Percentiles rank a stretch among this genome's conserved stretches.
Conservation (phyloP, 805 yeast genomes). For the Metschnikowia bowlesiae region DNA sequence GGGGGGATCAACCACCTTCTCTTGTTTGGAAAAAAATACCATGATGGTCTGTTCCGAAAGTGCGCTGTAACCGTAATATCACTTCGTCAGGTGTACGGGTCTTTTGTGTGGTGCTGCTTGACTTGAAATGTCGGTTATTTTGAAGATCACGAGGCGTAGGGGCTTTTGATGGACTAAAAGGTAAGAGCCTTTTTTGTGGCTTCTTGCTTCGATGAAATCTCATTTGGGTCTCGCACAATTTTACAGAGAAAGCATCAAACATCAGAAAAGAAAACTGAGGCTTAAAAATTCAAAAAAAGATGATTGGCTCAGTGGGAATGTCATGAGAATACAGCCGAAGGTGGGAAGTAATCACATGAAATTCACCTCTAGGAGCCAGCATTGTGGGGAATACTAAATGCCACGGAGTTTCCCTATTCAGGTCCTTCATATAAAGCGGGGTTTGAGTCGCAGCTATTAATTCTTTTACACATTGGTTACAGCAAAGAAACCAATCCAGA, state of each 20-base stretch:
- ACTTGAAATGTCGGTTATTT: too few relatives aligned
- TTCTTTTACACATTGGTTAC: not conserved
- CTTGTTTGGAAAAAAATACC: slow-evolving; percentile 48
- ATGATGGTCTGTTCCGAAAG: slow-evolving; percentile 21
- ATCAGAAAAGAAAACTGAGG: not conserved
- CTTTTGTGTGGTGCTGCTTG: not conserved
- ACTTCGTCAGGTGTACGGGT: slow-evolving; percentile 5
- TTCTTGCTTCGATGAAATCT: too few relatives aligned
- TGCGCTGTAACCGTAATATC: not conserved
- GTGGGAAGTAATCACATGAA: not conserved
- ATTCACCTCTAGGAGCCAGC: too few relatives aligned
- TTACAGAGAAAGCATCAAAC: too few relatives aligned
- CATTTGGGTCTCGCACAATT: too few relatives aligned
- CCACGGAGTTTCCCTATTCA: not conserved
- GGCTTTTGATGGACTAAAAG: too few relatives aligned
- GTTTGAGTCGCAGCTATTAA: not conserved
- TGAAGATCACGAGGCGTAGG: too few relatives aligned
- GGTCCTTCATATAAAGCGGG: not conserved
- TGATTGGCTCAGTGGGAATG: too few relatives aligned
- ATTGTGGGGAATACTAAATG: not conserved
- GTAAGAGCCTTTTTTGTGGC: too few relatives aligned
- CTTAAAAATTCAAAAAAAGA: not conserved
- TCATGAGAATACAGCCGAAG: too few relatives aligned
- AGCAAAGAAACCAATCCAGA: not conserved
- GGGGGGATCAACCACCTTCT: slow-evolving; percentile 41